Evolutionary conservation across 1,139 yeast species (phyloP).

Genomic region (Geotrichum cucujoidarum): DNA sequence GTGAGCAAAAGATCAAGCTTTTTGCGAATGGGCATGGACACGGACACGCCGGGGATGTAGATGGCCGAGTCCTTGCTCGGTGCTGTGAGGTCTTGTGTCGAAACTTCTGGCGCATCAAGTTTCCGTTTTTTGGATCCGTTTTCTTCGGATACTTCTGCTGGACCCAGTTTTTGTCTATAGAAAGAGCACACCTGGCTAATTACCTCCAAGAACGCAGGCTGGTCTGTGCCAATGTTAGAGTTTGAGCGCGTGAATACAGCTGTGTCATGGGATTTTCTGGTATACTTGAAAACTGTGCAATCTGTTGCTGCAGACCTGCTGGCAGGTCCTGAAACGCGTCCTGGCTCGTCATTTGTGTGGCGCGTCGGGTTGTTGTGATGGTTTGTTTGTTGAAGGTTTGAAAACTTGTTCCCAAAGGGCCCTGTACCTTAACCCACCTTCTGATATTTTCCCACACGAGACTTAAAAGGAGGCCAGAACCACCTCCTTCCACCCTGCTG

Average conservation of each 20-base stretch:
- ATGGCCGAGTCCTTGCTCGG: constrained; percentile 9
- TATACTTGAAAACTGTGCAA: background rate
- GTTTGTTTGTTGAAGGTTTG: background rate
- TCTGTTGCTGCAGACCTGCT: background rate
- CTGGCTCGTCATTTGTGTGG: background rate
- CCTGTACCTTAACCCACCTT: no score
- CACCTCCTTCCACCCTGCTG: background rate
- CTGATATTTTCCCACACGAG: no score
- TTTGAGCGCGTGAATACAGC: no score
- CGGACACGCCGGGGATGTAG: constrained; percentile 12
- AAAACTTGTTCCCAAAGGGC: background rate
- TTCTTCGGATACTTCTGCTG: background rate
- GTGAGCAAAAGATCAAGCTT: constrained; percentile 17
- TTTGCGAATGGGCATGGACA: constrained; percentile 18
- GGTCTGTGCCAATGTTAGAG: background rate
- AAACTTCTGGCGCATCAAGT: background rate
- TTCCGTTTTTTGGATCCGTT: constrained; percentile 9
- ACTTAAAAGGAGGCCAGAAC: background rate
- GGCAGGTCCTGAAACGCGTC: constrained; percentile 5
- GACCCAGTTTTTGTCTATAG: background rate
- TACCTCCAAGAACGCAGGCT: constrained; percentile 1
- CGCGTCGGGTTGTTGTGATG: background rate
- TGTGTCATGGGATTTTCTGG: no score
- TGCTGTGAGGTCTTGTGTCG: background rate
- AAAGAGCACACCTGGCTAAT: constrained; percentile 9